Percentiles rank a stretch among this genome's conserved stretches.
Evolutionary conservation across 2,329 filamentous ascomycete genomes (phyloP).

Genomic region (Fragosphaeria purpurea): DNA sequence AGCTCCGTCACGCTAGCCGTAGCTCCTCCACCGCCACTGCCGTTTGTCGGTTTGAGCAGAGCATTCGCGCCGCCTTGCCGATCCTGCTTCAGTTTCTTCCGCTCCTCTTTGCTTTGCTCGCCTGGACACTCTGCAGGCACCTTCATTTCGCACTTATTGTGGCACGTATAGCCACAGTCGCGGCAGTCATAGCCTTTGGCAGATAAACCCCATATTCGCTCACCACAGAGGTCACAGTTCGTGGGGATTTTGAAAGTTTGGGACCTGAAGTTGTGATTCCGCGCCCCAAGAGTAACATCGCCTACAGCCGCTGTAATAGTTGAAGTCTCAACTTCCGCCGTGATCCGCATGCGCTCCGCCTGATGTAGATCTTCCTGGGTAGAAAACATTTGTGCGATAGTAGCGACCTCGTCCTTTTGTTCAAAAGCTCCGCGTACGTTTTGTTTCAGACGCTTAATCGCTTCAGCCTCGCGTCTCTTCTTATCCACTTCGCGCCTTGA

Average conservation of each 20-base stretch:
- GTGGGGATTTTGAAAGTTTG: conserved; percentile 99
- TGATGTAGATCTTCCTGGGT: conserved; percentile 80
- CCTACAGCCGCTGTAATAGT: conserved; percentile 88
- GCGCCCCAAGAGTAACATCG: conserved; percentile 83
- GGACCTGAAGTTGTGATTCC: conserved; percentile 96
- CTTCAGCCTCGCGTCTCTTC: conserved; percentile 77
- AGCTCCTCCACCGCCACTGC: conserved; percentile 10
- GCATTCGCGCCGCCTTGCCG: conserved; percentile 70
- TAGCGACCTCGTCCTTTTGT: conserved; percentile 77
- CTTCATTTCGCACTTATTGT: conserved; percentile 99
- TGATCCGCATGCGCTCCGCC: conserved; percentile 71
- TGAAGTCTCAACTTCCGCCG: conserved; percentile 83
- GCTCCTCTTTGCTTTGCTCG: conserved; percentile 87
- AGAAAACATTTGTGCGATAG: conserved; percentile 73
- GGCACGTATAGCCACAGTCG: conserved; percentile 95
- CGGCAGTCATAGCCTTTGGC: conserved; percentile 94
- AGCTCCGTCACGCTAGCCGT: conserved; percentile 46
- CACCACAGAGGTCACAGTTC: conserved; percentile 93
- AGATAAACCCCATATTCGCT: conserved; percentile 92
- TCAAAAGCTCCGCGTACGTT: conserved; percentile 73
- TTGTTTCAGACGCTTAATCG: conserved; percentile 61
- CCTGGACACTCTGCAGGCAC: conserved; percentile 93
- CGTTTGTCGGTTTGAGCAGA: conserved; percentile 37
- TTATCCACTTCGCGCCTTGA: conserved; percentile 75
- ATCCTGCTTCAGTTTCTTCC: conserved; percentile 83